Conservation (phyloP, 2,329 filamentous ascomycete genomes). For the Beauveria brongniartii region DNA sequence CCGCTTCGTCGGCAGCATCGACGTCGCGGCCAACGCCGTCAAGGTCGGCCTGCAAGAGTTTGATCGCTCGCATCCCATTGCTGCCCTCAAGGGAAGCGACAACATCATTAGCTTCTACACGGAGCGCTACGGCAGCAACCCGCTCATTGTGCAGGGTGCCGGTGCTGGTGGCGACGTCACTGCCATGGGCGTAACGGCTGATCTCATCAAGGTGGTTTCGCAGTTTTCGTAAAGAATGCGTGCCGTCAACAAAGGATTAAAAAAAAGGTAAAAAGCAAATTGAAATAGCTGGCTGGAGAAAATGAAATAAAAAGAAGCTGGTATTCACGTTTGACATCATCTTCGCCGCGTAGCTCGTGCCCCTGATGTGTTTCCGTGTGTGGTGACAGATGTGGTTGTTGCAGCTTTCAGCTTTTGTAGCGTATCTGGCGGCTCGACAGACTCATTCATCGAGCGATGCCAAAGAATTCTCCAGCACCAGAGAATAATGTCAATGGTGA, state of each 20-base stretch:
- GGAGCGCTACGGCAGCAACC: conserved; percentile 83
- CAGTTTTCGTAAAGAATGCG: conserved; percentile 45
- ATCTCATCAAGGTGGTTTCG: conserved; percentile 81
- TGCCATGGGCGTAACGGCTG: conserved; percentile 93
- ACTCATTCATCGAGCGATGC: not conserved
- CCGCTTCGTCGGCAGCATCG: conserved; percentile 87
- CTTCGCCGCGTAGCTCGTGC: conserved; percentile 4
- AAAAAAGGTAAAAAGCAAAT: not conserved
- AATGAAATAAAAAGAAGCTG: not conserved
- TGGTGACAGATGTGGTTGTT: not conserved
- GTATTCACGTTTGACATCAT: not conserved
- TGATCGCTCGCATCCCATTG: conserved; percentile 83
- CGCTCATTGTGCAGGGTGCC: conserved; percentile 88
- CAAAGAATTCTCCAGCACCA: conserved; percentile 42
- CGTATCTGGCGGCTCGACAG: not conserved
- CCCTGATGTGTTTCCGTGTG: not conserved
- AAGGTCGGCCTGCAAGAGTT: conserved; percentile 91
- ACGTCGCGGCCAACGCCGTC: conserved; percentile 70
- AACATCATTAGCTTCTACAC: conserved; percentile 99
- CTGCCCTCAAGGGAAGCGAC: conserved; percentile 89
- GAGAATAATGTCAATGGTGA: conserved; percentile 42
- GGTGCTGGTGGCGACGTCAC: conserved; percentile 93
- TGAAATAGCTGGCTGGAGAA: not conserved
- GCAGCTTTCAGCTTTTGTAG: not conserved
- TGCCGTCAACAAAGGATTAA: not conserved